These are phyloP conservation scores for Neocatenulostroma microsporum DNA, from an alignment of 2,329 filamentous ascomycete species.

Conservation along the genomic window DNA sequence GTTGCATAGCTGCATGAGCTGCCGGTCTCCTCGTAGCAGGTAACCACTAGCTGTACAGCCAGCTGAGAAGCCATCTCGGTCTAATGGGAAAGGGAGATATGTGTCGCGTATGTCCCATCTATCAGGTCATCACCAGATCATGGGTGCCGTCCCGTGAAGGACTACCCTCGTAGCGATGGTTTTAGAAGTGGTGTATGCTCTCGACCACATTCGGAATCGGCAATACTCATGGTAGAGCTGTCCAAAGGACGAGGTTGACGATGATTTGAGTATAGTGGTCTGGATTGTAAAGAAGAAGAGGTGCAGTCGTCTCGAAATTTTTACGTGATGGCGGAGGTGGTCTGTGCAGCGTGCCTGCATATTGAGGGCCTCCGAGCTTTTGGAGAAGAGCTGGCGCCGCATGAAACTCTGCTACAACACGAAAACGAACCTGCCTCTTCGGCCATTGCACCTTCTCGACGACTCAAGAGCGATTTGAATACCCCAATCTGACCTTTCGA, in stretches of 20 bases:
- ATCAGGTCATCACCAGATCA: slow-evolving; percentile 62
- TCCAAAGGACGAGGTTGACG: slow-evolving; percentile 47
- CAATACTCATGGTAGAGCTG: slow-evolving; percentile 48
- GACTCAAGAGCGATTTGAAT: no score
- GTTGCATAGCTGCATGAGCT: no score
- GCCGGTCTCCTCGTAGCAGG: no score
- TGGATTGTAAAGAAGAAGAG: slow-evolving; percentile 40
- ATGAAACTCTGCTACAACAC: no score
- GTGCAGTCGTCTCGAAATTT: neutral
- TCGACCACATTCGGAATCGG: slow-evolving; percentile 66
- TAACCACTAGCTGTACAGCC: no score
- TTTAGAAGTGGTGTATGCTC: slow-evolving; percentile 65
- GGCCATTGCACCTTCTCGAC: no score
- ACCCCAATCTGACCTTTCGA: no score
- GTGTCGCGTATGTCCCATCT: slow-evolving; percentile 52
- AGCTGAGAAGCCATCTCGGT: neutral
- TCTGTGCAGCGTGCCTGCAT: neutral
- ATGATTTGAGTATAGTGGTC: slow-evolving; percentile 70
- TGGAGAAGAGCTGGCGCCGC: no score
- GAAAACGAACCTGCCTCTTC: no score
- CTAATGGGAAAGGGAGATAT: neutral
- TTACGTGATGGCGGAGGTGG: neutral
- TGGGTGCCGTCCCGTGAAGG: slow-evolving; percentile 48
- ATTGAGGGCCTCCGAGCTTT: neutral
- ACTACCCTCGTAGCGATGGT: slow-evolving; percentile 68